Percentiles rank a stretch among this genome's conserved stretches.
Conservation (phyloP, 768 basidiomycete genomes). For the Lentinula sp. region DNA sequence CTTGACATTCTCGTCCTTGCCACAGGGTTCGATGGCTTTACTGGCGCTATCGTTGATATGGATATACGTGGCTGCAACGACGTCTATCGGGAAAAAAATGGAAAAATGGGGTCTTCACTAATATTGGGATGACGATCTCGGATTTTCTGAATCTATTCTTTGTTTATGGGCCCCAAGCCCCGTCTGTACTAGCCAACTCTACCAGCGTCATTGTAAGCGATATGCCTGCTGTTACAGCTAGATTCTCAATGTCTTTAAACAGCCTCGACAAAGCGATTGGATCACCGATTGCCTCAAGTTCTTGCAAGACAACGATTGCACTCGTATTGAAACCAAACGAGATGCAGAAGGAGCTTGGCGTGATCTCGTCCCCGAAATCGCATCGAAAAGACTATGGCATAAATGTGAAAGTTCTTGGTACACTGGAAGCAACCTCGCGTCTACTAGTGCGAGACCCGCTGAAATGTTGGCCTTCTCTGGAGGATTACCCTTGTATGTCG, state of each 20-base stretch:
- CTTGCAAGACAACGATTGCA: slow-evolving; percentile 9
- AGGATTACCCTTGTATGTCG: no score
- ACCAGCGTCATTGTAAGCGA: slow-evolving; percentile 9
- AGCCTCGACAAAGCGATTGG: slow-evolving; percentile 12
- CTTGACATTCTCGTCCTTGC: slow-evolving; percentile 3
- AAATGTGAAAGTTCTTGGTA: no score
- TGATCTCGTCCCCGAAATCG: no score
- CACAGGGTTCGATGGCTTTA: slow-evolving; percentile 4
- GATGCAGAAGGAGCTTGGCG: no score
- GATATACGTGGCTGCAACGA: slow-evolving; percentile 1
- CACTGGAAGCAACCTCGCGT: no score
- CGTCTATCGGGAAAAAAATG: neutral
- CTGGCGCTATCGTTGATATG: neutral
- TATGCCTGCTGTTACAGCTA: neutral
- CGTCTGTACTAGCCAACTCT: slow-evolving; percentile 10
- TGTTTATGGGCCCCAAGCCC: slow-evolving; percentile 11
- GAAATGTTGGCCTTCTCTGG: no score
- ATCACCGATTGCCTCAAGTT: slow-evolving; percentile 14
- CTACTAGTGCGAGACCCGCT: no score
- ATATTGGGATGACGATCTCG: slow-evolving; percentile 10
- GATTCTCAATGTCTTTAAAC: neutral
- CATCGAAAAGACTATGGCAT: no score
- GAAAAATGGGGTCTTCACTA: slow-evolving; percentile 4
- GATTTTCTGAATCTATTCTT: slow-evolving; percentile 14
- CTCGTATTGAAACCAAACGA: no score